phyloP scores from a whole-genome alignment of 805 yeast genomes.

The Metschnikowia shivogae region DNA sequence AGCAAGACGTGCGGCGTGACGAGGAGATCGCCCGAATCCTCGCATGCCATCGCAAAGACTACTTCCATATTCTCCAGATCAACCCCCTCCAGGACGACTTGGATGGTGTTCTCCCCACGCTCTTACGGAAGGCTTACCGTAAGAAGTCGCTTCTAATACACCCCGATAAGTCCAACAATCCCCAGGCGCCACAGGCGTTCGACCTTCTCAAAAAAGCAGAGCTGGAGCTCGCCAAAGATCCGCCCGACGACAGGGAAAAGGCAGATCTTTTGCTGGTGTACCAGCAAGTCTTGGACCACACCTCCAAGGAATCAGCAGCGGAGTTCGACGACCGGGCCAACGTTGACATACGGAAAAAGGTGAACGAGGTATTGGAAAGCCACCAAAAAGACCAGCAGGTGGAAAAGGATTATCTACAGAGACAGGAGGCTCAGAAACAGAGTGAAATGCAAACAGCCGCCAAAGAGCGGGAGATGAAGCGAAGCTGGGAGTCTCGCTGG shows the following conservation, averaged over 20 bases:
- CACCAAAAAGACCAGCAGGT: conserved; percentile 27
- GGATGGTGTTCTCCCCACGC: conserved; percentile 17
- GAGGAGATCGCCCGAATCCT: conserved; percentile 55
- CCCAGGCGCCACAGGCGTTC: conserved; percentile 62
- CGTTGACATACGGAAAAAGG: conserved; percentile 28
- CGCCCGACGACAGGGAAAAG: conserved; percentile 7
- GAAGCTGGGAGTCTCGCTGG: conserved; percentile 47
- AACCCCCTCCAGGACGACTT: conserved; percentile 37
- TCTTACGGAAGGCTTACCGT: conserved; percentile 48
- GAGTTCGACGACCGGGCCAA: conserved; percentile 25
- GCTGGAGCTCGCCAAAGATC: conserved; percentile 21
- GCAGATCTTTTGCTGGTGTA: conserved; percentile 29
- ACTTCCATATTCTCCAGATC: conserved; percentile 50
- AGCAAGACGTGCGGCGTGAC: conserved; percentile 36
- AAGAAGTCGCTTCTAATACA: conserved; percentile 61
- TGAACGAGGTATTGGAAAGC: conserved; percentile 44
- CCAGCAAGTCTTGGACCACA: conserved; percentile 16
- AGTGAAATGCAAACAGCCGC: conserved; percentile 32
- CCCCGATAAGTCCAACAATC: conserved; percentile 59
- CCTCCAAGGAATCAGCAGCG: not conserved
- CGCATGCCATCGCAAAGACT: conserved; percentile 44
- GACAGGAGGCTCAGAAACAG: conserved; percentile 24
- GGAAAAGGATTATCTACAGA: conserved; percentile 24
- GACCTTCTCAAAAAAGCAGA: conserved; percentile 56
- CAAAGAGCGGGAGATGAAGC: conserved; percentile 26